Conservation (phyloP, 352 stramenopile species). For the Globisporangium yorkense region DNA sequence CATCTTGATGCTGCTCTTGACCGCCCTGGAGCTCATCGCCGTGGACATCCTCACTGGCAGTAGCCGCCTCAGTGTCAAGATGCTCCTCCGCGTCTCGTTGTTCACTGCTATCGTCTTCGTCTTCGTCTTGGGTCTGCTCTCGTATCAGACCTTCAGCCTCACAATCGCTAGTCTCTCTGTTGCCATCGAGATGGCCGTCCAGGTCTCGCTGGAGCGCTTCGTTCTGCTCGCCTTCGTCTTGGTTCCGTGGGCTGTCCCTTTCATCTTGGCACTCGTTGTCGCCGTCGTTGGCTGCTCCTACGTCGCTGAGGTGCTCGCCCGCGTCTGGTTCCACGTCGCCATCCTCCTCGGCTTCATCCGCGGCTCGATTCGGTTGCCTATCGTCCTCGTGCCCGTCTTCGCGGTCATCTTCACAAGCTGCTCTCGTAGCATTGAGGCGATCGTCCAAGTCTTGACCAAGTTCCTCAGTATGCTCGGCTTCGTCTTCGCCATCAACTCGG, state of each 20-base stretch:
- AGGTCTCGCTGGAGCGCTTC: not conserved
- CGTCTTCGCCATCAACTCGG: constrained; percentile 3
- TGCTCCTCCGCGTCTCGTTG: not conserved
- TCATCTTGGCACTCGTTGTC: not conserved
- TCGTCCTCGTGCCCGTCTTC: not conserved
- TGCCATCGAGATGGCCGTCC: not conserved
- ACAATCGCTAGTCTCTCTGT: not conserved
- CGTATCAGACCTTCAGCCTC: not conserved
- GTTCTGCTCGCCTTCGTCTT: not conserved
- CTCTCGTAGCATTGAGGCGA: not conserved
- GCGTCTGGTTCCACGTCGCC: not conserved
- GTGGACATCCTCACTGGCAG: too few relatives aligned
- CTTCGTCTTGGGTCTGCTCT: not conserved
- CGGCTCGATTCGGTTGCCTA: not conserved
- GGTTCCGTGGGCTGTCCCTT: not conserved
- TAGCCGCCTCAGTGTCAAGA: not conserved
- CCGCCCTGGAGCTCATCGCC: not conserved
- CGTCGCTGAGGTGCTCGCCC: not conserved
- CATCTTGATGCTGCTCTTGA: not conserved
- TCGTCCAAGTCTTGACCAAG: not conserved
- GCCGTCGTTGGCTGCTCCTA: not conserved
- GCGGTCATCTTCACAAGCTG: not conserved
- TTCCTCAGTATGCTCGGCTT: not conserved
- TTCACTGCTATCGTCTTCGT: not conserved
- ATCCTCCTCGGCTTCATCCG: not conserved